Evolutionary conservation across 495 filamentous ascomycete species (phyloP).

Genomic region (Neurospora sp.): DNA sequence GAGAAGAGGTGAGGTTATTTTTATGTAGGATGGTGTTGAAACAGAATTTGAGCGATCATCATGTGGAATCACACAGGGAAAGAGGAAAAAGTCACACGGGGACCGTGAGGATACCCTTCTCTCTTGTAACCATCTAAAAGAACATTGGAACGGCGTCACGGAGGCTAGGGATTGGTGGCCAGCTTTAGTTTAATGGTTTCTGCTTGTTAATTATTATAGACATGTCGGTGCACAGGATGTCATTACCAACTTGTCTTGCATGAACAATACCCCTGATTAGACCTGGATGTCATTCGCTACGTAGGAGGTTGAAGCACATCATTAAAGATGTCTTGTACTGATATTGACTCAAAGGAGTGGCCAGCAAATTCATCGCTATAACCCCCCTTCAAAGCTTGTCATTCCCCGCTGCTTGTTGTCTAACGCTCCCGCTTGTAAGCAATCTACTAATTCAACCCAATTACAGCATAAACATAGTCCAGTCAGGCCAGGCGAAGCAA

Average conservation of each 20-base stretch:
- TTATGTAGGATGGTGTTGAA: background rate
- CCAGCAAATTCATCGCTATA: background rate
- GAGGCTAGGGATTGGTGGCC: conserved; percentile 6
- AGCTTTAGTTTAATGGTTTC: conserved; percentile 2
- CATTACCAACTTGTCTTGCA: background rate
- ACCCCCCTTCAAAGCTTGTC: background rate
- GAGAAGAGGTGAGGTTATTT: background rate
- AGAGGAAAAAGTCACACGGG: background rate
- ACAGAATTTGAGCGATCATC: background rate
- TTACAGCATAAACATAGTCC: background rate
- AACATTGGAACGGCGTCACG: conserved; percentile 21
- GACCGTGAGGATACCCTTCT: conserved; percentile 7
- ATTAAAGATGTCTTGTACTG: background rate
- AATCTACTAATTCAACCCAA: background rate
- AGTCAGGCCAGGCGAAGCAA: background rate
- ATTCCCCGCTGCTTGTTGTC: background rate
- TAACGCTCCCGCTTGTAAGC: background rate
- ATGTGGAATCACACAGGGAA: background rate
- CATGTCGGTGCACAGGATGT: background rate
- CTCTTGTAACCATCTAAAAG: conserved; percentile 3
- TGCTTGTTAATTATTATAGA: background rate
- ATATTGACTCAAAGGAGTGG: background rate
- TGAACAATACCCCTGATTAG: background rate
- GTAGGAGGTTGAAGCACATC: background rate
- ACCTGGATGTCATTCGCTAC: background rate